Evolutionary conservation across 345 rosid genomes (phyloP).

Genomic region (Viola odorata): DNA sequence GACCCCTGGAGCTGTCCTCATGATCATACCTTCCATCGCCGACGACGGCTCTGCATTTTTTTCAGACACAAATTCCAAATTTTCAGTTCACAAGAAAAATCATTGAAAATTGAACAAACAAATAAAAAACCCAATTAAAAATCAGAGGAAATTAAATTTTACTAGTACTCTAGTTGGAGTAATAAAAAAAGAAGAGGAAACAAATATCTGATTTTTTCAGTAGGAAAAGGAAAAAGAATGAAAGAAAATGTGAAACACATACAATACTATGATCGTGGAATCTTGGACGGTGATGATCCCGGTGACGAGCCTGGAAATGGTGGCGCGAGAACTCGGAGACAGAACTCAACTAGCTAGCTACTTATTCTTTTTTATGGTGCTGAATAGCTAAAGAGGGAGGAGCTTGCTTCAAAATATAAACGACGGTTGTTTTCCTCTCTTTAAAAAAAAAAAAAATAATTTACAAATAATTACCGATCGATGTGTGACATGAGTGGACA

Average conservation of each 20-base stretch:
- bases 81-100: too few relatives aligned
- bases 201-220: too few relatives aligned
- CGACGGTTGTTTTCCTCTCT: conserved; percentile 29
- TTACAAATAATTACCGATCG: conserved; percentile 10
- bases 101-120: too few relatives aligned
- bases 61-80: too few relatives aligned
- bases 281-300: background rate
- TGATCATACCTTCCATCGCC: conserved; percentile 33
- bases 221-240: background rate
- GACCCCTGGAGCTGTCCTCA: conserved; percentile 23
- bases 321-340: background rate
- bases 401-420: conserved; percentile 23
- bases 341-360: background rate
- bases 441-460: background rate
- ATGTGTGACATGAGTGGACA: conserved; percentile 40
- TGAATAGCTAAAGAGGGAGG: background rate
- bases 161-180: too few relatives aligned
- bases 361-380: too few relatives aligned
- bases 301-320: background rate
- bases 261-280: too few relatives aligned
- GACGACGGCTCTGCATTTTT: conserved; percentile 11
- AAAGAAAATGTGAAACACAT: background rate
- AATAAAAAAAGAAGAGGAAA: too few relatives aligned
- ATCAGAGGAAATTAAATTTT: too few relatives aligned
- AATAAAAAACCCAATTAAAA: too few relatives aligned